These are phyloP conservation scores for Echinosophora koreensis DNA, from an alignment of 306 rosid genomes.

Conservation along the genomic window DNA sequence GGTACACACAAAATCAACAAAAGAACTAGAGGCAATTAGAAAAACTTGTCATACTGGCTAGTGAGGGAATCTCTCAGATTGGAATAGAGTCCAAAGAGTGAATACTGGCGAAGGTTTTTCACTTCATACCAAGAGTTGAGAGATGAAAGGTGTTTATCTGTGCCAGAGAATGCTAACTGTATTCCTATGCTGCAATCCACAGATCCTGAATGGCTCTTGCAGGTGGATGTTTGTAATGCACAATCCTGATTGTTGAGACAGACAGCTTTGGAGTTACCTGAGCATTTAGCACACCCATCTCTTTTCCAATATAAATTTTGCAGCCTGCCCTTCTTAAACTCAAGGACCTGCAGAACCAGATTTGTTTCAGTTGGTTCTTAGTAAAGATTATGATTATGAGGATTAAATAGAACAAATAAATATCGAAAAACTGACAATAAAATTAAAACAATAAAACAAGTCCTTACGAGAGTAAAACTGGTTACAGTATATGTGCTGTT, in stretches of 20 bases:
- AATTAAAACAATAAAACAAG: background rate
- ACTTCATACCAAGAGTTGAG: slow-evolving; percentile 99
- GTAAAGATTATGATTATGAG: slow-evolving; percentile 13
- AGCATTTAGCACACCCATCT: slow-evolving; percentile 80
- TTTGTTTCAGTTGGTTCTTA: slow-evolving; percentile 20
- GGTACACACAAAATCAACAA: slow-evolving; percentile 44
- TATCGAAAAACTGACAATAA: slow-evolving; percentile 14
- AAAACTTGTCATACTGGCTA: slow-evolving; percentile 76
- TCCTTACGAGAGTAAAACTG: slow-evolving; percentile 92
- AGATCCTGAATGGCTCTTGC: slow-evolving; percentile 72
- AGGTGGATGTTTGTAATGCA: slow-evolving; percentile 68
- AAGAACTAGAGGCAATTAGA: slow-evolving; percentile 46
- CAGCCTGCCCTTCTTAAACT: slow-evolving; percentile 88
- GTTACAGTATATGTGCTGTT: slow-evolving; percentile 70
- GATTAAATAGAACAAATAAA: slow-evolving; percentile 5
- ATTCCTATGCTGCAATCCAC: slow-evolving; percentile 92
- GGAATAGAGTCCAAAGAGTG: slow-evolving; percentile 79
- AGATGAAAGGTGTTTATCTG: slow-evolving; percentile 82
- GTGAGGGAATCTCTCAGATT: slow-evolving; percentile 86
- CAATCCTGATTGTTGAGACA: slow-evolving; percentile 90
- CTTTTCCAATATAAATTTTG: slow-evolving; percentile 87
- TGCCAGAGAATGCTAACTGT: slow-evolving; percentile 93
- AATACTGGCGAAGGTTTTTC: slow-evolving; percentile 86
- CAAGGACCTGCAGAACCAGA: slow-evolving; percentile 69
- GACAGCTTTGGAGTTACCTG: slow-evolving; percentile 63